Conservation (phyloP, 2,329 filamentous ascomycete species). For the Byssothecium circinans region DNA sequence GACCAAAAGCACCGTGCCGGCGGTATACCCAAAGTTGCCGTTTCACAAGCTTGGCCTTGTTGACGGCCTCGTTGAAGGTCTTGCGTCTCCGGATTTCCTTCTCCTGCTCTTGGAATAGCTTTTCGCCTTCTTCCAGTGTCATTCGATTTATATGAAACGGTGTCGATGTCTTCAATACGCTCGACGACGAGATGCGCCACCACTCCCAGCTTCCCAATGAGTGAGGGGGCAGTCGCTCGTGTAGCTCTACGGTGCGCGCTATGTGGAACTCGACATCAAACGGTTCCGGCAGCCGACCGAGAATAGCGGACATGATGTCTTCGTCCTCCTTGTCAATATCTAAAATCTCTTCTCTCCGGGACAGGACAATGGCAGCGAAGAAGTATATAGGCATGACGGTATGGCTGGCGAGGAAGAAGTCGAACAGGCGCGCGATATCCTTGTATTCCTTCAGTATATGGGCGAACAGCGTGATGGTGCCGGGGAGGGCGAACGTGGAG, state of each 20-base stretch:
- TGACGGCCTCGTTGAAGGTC: conserved; percentile 53
- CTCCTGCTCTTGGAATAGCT: conserved; percentile 70
- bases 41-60: conserved; percentile 36
- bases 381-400: conserved; percentile 90
- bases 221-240: conserved; percentile 69
- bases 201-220: conserved; percentile 66
- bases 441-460: conserved; percentile 91
- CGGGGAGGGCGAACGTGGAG: conserved; percentile 83
- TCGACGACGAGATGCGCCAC: conserved; percentile 70
- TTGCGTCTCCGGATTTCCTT: conserved; percentile 71
- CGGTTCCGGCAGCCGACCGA: conserved; percentile 82
- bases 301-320: conserved; percentile 86
- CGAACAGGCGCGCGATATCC: conserved; percentile 87
- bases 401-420: conserved; percentile 83
- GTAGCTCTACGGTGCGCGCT: conserved; percentile 63
- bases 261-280: conserved; percentile 82
- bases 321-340: conserved; percentile 73
- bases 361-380: conserved; percentile 75
- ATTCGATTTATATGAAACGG: conserved; percentile 55
- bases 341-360: conserved; percentile 80
- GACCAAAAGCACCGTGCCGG: conserved; percentile 58
- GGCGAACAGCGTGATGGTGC: conserved; percentile 92
- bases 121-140: conserved; percentile 66
- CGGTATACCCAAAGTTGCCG: conserved; percentile 65
- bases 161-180: conserved; percentile 82